phyloP scores from a whole-genome alignment of 345 rosid species.

The Hirschfeldia incana region DNA sequence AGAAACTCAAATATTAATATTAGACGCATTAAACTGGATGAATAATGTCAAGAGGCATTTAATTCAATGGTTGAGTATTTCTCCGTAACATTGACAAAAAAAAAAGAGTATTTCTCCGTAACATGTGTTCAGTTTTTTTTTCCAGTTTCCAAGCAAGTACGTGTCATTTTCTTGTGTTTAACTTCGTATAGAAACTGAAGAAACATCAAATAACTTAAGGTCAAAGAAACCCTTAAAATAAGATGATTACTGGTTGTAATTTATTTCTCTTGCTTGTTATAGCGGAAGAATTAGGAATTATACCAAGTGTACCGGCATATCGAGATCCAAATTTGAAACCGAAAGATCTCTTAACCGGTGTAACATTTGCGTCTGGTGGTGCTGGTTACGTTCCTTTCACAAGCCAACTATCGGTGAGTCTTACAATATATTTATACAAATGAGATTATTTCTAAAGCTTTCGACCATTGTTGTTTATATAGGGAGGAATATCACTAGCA shows the following conservation, averaged over 20 bases:
- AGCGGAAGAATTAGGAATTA: conserved; percentile 54
- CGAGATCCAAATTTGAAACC: conserved; percentile 47
- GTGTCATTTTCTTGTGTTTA: neutral
- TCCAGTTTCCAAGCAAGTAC: neutral
- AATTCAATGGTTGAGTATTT: conserved; percentile 13
- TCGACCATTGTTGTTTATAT: neutral
- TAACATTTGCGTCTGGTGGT: conserved; percentile 66
- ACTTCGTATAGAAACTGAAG: neutral
- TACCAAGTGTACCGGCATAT: conserved; percentile 56
- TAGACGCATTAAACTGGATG: neutral
- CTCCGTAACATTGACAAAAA: neutral
- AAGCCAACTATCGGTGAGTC: conserved; percentile 34
- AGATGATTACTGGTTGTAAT: neutral
- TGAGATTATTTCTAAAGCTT: neutral
- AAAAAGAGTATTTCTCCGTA: neutral
- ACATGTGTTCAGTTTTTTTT: neutral
- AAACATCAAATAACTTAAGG: neutral
- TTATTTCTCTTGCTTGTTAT: neutral
- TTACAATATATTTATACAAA: neutral
- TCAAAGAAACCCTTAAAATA: neutral
- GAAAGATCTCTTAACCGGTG: conserved; percentile 63
- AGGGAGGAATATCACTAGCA: conserved; percentile 49
- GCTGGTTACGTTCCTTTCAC: conserved; percentile 62
- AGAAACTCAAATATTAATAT: conserved; percentile 26
- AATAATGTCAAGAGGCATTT: conserved; percentile 10